Base-by-base conservation (phyloP, 495 filamentous ascomycete species). In the Venustampulla echinocandica region DNA sequence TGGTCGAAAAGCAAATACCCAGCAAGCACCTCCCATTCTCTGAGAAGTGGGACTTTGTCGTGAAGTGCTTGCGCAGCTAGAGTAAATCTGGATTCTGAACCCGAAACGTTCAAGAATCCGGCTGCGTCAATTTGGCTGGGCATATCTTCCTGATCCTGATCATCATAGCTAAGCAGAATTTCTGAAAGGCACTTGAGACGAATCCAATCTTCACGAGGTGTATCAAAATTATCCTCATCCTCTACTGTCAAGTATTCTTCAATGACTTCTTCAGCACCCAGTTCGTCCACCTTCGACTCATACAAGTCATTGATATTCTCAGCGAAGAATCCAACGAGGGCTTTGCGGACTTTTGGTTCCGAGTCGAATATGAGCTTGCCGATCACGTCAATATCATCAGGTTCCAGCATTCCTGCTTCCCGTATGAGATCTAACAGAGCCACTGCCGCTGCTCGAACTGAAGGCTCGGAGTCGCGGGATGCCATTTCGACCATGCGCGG, bases 1-100 rank as follows among this genome's bases (percentile, higher is more conserved):
- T 95, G 87, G 52, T 98, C 92, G 54, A 87, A 93, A 1, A 98
- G 71, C 9, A 98, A 74, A 67, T 96, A 97, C 5, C 84, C 87
- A 20, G 87, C 85, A 20, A 97, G 66, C 0, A 82, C 73, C 60
- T 95, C 85, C 93, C 93, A 98, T 41, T 88, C 80, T 42, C 75
- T 72, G 10, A 95, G 69, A 50, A 90, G 84, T 7, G 76, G 69
- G 47, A 95, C 74, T 48, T 83, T 80, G 23, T 92, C 82, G 61
- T 84, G 95, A 11, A 97, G 72, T 0, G 80, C 85, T 49, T 90
- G 80, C 0, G 88, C 83, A 11, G 92, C 92, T 15, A 95, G 73
- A 11, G 82, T 81, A 50, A 93, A 85, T 21, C 92, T 76, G 1
- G 87, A 92, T 48, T 92, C 87, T 0, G 79, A 67, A 10, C 68